Conservation (phyloP, 2,329 filamentous ascomycete genomes). For the Venturia aucupariae region DNA sequence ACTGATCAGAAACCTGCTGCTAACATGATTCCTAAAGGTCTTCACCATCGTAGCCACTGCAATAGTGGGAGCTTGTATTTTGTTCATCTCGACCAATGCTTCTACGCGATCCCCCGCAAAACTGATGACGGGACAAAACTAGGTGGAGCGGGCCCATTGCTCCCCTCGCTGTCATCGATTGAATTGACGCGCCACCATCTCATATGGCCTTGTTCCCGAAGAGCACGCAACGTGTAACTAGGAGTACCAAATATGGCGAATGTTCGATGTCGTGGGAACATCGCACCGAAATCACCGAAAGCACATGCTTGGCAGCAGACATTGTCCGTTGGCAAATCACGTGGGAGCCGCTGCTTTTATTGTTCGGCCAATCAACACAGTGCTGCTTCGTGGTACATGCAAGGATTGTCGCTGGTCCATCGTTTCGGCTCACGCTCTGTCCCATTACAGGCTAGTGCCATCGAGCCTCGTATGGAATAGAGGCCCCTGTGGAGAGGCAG, state of each 20-base stretch:
- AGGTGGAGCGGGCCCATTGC: not conserved
- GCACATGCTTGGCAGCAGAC: not conserved
- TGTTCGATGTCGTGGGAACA: not conserved
- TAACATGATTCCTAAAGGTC: slow-evolving; percentile 16
- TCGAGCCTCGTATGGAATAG: not conserved
- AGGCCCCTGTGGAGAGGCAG: not conserved
- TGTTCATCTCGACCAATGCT: slow-evolving; percentile 33
- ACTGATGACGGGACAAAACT: not conserved
- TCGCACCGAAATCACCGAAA: not conserved
- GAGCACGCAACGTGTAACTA: not conserved
- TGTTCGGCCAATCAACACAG: not conserved
- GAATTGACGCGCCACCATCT: not conserved
- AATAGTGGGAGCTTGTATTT: slow-evolving; percentile 32
- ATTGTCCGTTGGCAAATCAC: not conserved
- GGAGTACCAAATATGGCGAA: not conserved
- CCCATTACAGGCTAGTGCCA: not conserved
- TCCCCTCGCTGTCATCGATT: too few species aligned
- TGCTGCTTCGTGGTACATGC: not conserved
- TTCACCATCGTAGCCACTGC: slow-evolving; percentile 32
- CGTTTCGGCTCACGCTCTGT: not conserved
- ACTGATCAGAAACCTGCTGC: not conserved
- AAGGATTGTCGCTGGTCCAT: not conserved
- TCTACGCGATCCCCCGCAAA: not conserved
- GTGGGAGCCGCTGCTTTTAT: not conserved
- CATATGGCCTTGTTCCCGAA: not conserved